Evolutionary conservation across 1,284 basidiomycete species (phyloP).

Genomic region (Cutaneotrichosporon dermatis): DNA sequence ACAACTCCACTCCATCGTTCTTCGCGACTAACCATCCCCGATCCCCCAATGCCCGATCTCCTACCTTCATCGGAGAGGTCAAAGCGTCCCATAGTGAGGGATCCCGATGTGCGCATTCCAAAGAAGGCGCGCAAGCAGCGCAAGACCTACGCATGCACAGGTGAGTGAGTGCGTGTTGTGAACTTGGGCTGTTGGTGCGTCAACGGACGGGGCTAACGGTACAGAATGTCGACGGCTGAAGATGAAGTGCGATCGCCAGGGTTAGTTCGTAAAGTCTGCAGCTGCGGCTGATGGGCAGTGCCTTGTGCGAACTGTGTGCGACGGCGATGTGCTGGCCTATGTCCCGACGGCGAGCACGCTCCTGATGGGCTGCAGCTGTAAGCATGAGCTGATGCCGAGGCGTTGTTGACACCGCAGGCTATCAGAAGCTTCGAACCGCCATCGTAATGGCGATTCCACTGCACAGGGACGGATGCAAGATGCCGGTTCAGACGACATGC

Average conservation of each 20-base stretch:
- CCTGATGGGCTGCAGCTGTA: not conserved
- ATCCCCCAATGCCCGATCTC: too few relatives aligned
- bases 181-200: too few relatives aligned
- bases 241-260: constrained; percentile 3
- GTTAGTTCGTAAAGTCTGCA: not conserved
- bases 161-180: not conserved
- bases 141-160: not conserved
- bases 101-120: too few relatives aligned
- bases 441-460: too few relatives aligned
- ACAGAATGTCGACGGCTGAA: not conserved
- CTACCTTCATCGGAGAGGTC: too few relatives aligned
- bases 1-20: too few relatives aligned
- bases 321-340: not conserved
- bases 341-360: not conserved
- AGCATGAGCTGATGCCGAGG: not conserved
- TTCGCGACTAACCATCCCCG: too few relatives aligned
- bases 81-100: too few relatives aligned
- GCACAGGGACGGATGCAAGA: too few relatives aligned
- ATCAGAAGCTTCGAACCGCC: not conserved
- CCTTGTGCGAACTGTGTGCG: not conserved
- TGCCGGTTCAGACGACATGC: too few relatives aligned
- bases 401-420: not conserved
- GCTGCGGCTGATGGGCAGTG: not conserved
- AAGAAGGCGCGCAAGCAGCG: constrained; percentile 1
- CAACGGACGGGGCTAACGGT: too few relatives aligned